These are phyloP conservation scores for Peronospora belbahrii DNA, from an alignment of 352 stramenopile genomes.

Conservation along the genomic window DNA sequence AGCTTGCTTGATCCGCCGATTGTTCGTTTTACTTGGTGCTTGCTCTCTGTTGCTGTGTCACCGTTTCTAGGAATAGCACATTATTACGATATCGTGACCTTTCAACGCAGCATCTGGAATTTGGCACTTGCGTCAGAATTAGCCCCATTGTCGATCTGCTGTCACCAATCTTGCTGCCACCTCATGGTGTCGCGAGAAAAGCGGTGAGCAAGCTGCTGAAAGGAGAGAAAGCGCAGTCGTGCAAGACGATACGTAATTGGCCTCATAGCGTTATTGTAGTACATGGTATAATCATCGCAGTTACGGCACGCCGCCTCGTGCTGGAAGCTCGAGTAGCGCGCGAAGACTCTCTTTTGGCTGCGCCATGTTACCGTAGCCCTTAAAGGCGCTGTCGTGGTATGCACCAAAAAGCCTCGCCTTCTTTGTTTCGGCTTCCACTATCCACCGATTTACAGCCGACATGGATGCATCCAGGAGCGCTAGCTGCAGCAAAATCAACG, in stretches of 20 bases:
- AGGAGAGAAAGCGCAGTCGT: not conserved
- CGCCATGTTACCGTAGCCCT: slow-evolving; percentile 55
- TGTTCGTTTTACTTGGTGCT: not conserved
- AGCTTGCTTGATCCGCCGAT: slow-evolving; percentile 1
- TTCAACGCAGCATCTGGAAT: slow-evolving; percentile 17
- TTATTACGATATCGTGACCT: slow-evolving; percentile 6
- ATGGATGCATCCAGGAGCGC: slow-evolving; percentile 57
- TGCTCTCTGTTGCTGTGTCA: not conserved
- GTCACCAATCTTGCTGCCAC: slow-evolving; percentile 21
- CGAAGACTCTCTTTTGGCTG: slow-evolving; percentile 65
- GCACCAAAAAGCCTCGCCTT: slow-evolving; percentile 56
- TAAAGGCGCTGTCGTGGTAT: slow-evolving; percentile 74
- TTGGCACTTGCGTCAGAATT: slow-evolving; percentile 4
- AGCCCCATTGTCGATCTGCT: slow-evolving; percentile 7
- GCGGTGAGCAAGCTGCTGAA: not conserved
- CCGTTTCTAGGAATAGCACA: slow-evolving; percentile 1
- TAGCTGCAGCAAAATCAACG: slow-evolving; percentile 25
- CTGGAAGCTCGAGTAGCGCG: slow-evolving; percentile 34
- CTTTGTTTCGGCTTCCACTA: slow-evolving; percentile 61
- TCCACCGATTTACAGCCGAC: slow-evolving; percentile 49
- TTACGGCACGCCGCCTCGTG: slow-evolving; percentile 16
- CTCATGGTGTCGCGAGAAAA: slow-evolving; percentile 19
- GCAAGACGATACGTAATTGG: not conserved
- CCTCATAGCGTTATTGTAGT: slow-evolving; percentile 12
- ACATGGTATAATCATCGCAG: slow-evolving; percentile 12